phyloP scores from a whole-genome alignment of 805 yeast species.

The Metschnikowia lachancei region DNA sequence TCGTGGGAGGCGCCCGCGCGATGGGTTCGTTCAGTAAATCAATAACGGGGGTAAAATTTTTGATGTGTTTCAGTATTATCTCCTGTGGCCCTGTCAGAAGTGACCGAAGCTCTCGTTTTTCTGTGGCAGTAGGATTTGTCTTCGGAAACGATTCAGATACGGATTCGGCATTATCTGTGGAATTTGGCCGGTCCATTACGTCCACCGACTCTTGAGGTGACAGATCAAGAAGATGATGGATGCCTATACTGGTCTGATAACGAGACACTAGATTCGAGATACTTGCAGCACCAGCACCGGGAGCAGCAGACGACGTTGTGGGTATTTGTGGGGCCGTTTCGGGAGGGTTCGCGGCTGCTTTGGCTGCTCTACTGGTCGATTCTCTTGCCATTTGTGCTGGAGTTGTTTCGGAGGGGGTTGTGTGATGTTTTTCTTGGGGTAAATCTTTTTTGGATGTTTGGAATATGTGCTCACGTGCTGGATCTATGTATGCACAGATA shows the following conservation, averaged over 20 bases:
- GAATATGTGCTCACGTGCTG: no score
- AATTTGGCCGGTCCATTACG: not conserved
- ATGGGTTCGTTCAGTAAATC: not conserved
- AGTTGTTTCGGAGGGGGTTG: no score
- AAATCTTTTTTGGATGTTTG: no score
- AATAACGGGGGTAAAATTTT: not conserved
- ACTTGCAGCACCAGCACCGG: no score
- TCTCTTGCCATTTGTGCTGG: no score
- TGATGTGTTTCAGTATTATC: not conserved
- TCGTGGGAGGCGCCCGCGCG: not conserved
- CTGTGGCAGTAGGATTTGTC: not conserved
- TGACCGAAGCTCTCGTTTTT: not conserved
- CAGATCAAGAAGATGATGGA: conserved; percentile 11
- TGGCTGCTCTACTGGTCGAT: not conserved
- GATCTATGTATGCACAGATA: no score
- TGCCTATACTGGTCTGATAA: conserved; percentile 32
- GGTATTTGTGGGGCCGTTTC: not conserved
- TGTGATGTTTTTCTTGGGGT: no score
- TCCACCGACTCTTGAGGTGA: conserved; percentile 4
- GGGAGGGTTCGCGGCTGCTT: not conserved
- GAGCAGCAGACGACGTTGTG: not conserved
- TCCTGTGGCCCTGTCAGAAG: conserved; percentile 4
- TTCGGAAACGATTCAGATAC: not conserved
- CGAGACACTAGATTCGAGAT: conserved; percentile 27
- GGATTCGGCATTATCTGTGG: not conserved